Evolutionary conservation across 1,284 basidiomycete species (phyloP).

Genomic region (Irpex rosettiformis): DNA sequence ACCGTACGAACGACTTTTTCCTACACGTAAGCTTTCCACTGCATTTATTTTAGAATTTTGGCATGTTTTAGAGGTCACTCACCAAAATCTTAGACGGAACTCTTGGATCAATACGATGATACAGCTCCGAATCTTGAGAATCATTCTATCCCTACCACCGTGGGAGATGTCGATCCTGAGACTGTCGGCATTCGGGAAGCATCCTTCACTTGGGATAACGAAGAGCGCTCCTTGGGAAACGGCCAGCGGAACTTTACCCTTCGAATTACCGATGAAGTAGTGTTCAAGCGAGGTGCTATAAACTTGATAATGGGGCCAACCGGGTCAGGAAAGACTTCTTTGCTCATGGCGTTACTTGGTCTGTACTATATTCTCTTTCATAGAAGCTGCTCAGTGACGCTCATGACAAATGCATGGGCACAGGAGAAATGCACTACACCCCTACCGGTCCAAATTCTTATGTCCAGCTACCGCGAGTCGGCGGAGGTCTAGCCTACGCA

Average conservation of each 20-base stretch:
- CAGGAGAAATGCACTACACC: conserved; percentile 62
- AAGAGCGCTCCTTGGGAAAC: conserved; percentile 20
- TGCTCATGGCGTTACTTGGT: conserved; percentile 56
- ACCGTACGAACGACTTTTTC: conserved; percentile 46
- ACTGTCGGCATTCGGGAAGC: conserved; percentile 40
- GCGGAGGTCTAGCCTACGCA: conserved; percentile 70
- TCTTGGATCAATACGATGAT: conserved; percentile 47
- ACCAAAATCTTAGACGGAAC: conserved; percentile 36
- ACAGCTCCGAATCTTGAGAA: too few relatives aligned
- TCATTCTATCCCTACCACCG: too few relatives aligned
- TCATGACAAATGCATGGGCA: too few relatives aligned
- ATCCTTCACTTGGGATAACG: conserved; percentile 38
- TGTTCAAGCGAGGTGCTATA: conserved; percentile 54
- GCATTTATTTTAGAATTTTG: conserved; percentile 12
- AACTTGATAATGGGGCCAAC: conserved; percentile 67
- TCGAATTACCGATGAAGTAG: conserved; percentile 46
- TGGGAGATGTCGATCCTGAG: conserved; percentile 18
- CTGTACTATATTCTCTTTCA: not conserved
- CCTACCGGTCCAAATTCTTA: conserved; percentile 50
- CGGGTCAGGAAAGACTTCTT: conserved; percentile 48
- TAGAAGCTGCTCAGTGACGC: too few relatives aligned
- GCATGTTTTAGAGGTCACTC: not conserved
- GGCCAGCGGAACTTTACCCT: conserved; percentile 42
- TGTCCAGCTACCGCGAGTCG: conserved; percentile 60
- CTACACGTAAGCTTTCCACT: conserved; percentile 30